A percentile compares a stretch with the other conserved stretches of the same genome.
phyloP scores from a whole-genome alignment of 331 rosid species.

The Acacia concinna region DNA sequence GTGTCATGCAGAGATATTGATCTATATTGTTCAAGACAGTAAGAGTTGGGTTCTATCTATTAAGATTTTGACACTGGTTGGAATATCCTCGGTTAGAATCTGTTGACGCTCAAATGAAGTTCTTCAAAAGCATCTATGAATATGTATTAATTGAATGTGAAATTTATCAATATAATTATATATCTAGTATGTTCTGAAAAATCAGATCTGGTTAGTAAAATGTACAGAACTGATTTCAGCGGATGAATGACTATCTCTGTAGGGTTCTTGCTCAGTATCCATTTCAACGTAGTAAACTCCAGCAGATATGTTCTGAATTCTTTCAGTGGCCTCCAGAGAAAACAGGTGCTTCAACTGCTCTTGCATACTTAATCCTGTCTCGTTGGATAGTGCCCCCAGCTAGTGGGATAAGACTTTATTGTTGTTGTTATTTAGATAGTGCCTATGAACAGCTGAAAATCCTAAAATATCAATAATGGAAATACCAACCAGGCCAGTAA shows the following conservation, averaged over 20 bases:
- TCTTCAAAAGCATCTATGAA: background rate
- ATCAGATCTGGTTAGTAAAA: conserved; percentile 17
- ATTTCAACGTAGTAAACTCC: conserved; percentile 61
- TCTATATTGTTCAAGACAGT: no score
- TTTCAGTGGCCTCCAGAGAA: conserved; percentile 70
- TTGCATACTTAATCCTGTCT: background rate
- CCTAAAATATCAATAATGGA: conserved; percentile 2
- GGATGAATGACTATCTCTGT: conserved; percentile 30
- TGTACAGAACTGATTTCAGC: conserved; percentile 8
- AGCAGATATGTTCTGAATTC: conserved; percentile 57
- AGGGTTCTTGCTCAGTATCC: conserved; percentile 69
- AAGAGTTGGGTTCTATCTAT: no score
- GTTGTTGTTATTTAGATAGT: background rate
- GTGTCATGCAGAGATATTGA: no score
- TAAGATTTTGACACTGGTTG: background rate
- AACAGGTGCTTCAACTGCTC: conserved; percentile 59
- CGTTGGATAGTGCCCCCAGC: no score
- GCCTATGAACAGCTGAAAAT: background rate
- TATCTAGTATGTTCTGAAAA: conserved; percentile 20
- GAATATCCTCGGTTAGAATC: background rate
- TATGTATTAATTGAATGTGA: background rate
- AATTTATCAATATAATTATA: background rate
- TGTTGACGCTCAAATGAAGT: background rate
- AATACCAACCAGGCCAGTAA: background rate
- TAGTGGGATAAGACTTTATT: no score